phyloP scores from a whole-genome alignment of 768 basidiomycete species.

The Phanerochaete sordida region DNA sequence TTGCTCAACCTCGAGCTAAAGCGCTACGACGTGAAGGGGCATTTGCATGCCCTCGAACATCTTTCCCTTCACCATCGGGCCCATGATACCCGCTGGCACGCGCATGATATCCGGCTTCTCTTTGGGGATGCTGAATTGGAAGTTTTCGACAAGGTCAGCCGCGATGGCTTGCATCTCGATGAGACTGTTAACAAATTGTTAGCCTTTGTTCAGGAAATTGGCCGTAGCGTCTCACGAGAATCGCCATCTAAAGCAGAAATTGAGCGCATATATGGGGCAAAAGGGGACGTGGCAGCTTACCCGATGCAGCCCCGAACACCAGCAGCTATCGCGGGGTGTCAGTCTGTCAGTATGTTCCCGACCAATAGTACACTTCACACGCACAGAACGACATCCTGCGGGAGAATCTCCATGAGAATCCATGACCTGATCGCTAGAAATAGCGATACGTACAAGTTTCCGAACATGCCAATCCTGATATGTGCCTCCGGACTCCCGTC shows the following conservation, averaged over 20 bases:
- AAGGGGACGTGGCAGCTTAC: not conserved
- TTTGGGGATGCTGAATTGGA: slow-evolving; percentile 29
- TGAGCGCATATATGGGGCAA: not conserved
- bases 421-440: no score
- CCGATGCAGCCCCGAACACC: slow-evolving; percentile 8
- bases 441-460: slow-evolving; percentile 10
- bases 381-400: slow-evolving; percentile 13
- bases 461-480: slow-evolving; percentile 6
- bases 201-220: slow-evolving; percentile 14
- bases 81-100: slow-evolving; percentile 28
- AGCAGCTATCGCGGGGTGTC: slow-evolving; percentile 8
- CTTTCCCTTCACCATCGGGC: slow-evolving; percentile 30
- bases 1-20: not conserved
- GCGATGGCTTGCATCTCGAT: slow-evolving; percentile 33
- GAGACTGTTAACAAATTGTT: slow-evolving; percentile 22
- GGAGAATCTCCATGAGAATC: no score
- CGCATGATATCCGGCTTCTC: slow-evolving; percentile 29
- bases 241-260: slow-evolving; percentile 18
- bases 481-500: slow-evolving; percentile 8
- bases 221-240: slow-evolving; percentile 24
- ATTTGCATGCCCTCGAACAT: slow-evolving; percentile 27
- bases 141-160: slow-evolving; percentile 32
- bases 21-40: slow-evolving; percentile 28
- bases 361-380: not conserved
- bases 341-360: no score